Evolutionary conservation across 768 basidiomycete genomes (phyloP).

Genomic region (Inosperma sp.): DNA sequence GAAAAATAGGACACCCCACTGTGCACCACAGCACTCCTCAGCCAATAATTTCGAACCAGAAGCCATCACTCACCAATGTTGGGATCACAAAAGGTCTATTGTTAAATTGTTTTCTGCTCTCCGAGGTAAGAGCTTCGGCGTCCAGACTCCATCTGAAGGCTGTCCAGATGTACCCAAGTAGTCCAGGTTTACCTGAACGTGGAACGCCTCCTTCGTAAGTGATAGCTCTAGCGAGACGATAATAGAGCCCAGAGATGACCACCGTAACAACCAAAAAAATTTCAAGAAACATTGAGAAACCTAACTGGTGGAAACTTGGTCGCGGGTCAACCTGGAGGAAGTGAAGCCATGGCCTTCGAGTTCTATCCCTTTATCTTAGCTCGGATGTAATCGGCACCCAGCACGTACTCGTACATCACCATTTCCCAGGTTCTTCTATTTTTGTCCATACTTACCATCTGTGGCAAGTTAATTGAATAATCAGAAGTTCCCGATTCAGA

Average conservation of each 20-base stretch:
- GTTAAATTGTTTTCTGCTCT: constrained; percentile 27
- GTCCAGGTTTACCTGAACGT: constrained; percentile 32
- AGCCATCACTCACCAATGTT: constrained; percentile 25
- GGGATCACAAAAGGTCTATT: constrained; percentile 33
- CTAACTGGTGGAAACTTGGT: not conserved
- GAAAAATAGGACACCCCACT: constrained; percentile 33
- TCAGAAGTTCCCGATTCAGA: no score
- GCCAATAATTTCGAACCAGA: not conserved
- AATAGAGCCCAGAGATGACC: constrained; percentile 20
- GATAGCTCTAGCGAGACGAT: constrained; percentile 25
- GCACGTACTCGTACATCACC: no score
- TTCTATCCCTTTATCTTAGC: no score
- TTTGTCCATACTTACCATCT: no score
- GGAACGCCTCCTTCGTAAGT: constrained; percentile 30
- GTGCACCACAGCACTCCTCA: constrained; percentile 18
- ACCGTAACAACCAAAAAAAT: constrained; percentile 16
- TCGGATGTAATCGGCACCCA: no score
- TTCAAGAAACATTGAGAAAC: not conserved
- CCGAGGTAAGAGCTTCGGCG: constrained; percentile 25
- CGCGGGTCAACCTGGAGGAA: no score
- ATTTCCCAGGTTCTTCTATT: no score
- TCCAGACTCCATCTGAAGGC: constrained; percentile 28
- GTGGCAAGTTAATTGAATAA: no score
- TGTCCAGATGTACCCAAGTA: constrained; percentile 25
- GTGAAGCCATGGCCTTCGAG: no score